These are phyloP conservation scores for Geranium incanum DNA, from an alignment of 441 rosid genomes.

Conservation along the genomic window DNA sequence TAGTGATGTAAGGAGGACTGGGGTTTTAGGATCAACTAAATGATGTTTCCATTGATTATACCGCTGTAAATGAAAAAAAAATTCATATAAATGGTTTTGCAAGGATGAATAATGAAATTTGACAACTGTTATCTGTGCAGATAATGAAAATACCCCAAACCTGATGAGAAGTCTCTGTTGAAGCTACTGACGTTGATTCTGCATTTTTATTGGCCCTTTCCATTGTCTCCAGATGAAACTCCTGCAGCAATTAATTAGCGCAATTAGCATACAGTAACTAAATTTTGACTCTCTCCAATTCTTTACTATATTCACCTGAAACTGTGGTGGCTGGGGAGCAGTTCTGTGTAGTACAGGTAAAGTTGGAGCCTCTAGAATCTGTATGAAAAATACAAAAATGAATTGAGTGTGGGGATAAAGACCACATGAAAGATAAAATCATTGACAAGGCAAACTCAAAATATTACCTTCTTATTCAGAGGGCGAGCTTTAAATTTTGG, in stretches of 20 bases:
- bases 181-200: constrained; percentile 71
- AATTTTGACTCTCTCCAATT: neutral
- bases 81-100: neutral
- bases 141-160: constrained; percentile 24
- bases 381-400: constrained; percentile 12
- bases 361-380: constrained; percentile 73
- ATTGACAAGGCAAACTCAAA: neutral
- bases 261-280: neutral
- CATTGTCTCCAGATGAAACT: constrained; percentile 78
- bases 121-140: neutral
- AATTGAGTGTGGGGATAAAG: neutral
- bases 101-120: neutral
- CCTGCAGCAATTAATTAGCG: constrained; percentile 38
- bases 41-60: constrained; percentile 47
- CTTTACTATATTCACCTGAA: constrained; percentile 44
- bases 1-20: constrained; percentile 66
- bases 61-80: constrained; percentile 25
- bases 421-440: neutral
- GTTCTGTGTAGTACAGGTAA: constrained; percentile 59
- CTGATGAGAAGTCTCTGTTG: constrained; percentile 69
- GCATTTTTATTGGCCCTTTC: constrained; percentile 68
- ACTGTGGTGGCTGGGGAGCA: constrained; percentile 68
- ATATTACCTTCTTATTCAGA: constrained; percentile 74
- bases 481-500: constrained; percentile 97
- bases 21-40: constrained; percentile 80